A percentile compares a stretch with the other conserved stretches of the same genome.
phyloP scores from a whole-genome alignment of 2,329 filamentous ascomycete genomes.

The Phymatotrichopsis omnivora region DNA sequence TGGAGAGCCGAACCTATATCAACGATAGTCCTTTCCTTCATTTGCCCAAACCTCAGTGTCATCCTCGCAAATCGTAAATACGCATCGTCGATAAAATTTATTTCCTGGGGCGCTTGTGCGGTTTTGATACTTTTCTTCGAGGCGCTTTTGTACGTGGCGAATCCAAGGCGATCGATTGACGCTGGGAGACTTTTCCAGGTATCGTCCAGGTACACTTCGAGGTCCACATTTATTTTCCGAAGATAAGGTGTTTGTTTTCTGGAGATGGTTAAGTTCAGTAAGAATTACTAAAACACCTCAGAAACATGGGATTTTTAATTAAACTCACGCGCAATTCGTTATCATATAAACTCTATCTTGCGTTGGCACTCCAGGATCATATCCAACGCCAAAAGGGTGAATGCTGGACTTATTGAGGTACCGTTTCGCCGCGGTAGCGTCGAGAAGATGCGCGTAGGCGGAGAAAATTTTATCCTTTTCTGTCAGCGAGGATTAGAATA shows the following conservation, averaged over 20 bases:
- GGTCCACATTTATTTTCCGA: conserved; percentile 18
- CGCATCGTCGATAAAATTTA: conserved; percentile 23
- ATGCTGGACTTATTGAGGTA: conserved; percentile 19
- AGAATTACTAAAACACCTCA: no score
- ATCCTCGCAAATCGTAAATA: conserved; percentile 25
- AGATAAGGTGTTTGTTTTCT: conserved; percentile 24
- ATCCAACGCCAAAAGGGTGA: conserved; percentile 25
- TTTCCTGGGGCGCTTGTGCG: conserved; percentile 17
- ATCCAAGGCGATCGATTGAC: conserved; percentile 23
- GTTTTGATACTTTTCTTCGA: conserved; percentile 14
- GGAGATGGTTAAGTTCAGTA: no score
- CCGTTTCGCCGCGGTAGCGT: conserved; percentile 24
- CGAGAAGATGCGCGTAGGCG: conserved; percentile 10
- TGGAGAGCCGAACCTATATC: conserved; percentile 13
- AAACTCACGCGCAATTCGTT: conserved; percentile 19
- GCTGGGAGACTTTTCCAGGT: conserved; percentile 20
- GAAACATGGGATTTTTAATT: no score
- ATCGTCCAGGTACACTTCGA: conserved; percentile 15
- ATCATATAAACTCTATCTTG: conserved; percentile 24
- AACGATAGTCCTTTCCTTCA: conserved; percentile 19
- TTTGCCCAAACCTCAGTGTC: conserved; percentile 22
- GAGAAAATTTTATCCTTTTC: conserved; percentile 11
- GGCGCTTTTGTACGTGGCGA: conserved; percentile 24
- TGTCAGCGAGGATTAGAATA: not conserved
- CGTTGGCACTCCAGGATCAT: conserved; percentile 23